phyloP scores from a whole-genome alignment of 805 yeast genomes.

The Zygosaccharomyces siamensis region DNA sequence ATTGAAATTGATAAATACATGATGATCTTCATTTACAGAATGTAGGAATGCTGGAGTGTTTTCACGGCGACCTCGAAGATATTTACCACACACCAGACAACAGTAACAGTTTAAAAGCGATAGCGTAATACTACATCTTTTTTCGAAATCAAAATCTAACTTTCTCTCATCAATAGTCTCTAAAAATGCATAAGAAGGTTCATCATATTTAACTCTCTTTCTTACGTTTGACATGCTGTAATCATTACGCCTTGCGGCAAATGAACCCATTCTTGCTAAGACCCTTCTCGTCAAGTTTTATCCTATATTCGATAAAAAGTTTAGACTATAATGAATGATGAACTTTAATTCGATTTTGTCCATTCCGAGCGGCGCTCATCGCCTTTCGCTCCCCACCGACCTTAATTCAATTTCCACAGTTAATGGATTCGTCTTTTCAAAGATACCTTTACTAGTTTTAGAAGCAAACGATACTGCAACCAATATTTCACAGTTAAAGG shows the following conservation, averaged over 20 bases:
- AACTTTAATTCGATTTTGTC: background rate
- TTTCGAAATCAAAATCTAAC: constrained; percentile 65
- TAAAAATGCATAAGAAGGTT: constrained; percentile 20
- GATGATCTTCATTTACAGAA: constrained; percentile 58
- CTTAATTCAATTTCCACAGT: background rate
- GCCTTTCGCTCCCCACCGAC: background rate
- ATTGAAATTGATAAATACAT: constrained; percentile 53
- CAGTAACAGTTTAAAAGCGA: constrained; percentile 61
- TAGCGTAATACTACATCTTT: constrained; percentile 58
- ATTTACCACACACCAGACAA: constrained; percentile 71
- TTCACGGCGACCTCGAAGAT: constrained; percentile 60
- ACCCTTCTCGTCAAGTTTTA: background rate
- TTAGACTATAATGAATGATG: background rate
- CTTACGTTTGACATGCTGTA: background rate
- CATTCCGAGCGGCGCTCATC: background rate
- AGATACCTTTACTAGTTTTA: background rate
- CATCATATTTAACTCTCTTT: constrained; percentile 4
- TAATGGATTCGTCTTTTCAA: background rate
- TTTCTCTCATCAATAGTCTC: constrained; percentile 33
- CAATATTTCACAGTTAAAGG: too few relatives aligned
- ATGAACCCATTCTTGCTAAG: background rate
- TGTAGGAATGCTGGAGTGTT: constrained; percentile 67
- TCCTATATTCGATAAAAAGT: background rate
- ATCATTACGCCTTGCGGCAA: background rate
- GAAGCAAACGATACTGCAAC: too few relatives aligned